Evolutionary conservation across 495 filamentous ascomycete genomes (phyloP), one percentile per base, ranked within the genome.

Genomic region (Penicillium longicatenatum): DNA sequence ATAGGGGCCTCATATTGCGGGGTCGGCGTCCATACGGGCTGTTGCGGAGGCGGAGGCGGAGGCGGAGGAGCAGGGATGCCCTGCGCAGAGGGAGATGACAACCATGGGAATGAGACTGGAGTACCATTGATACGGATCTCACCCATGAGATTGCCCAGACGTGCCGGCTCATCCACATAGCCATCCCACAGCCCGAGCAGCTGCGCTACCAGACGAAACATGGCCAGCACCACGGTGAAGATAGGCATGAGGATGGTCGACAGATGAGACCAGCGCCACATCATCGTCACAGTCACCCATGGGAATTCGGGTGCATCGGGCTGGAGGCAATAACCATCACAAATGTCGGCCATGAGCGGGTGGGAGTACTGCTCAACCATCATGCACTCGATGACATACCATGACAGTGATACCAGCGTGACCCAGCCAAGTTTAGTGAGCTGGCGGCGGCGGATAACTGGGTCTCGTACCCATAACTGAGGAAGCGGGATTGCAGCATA

Each of bases 301-400:
- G 79, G 79, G 46, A 77, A 80, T 0, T 63, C 37, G 0, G 80
- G 80, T 17, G 78, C 77, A 54, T 80, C 64, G 9, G 77, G 72
- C 21, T 64, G 70, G 1, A 82, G 66, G 43, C 80, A 81, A 47
- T 80, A 79, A 8, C 77, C 73, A 17, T 71, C 63, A 45, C 77
- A 81, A 14, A 63, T 69, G 19, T 75, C 66, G 6, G 85, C 72
- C 60, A 82, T 55, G 37, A 72, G 58, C 0, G 85, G 80, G 50
- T 85, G 84, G 70, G 83, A 86, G 69, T 83, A 91, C n/a, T 73
- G 65, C 43, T 75, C 77, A 64, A 83, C 86, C 78, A 87, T 84
- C 11, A 75, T 70, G 0, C 79, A 79, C 63, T 92, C 89, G 14
- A 78, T 71, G 31, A 82, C 59, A 51, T 81, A 86, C 83, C 86